Evolutionary conservation across 2,329 filamentous ascomycete genomes (phyloP).

Genomic region (Shiraia sp.): DNA sequence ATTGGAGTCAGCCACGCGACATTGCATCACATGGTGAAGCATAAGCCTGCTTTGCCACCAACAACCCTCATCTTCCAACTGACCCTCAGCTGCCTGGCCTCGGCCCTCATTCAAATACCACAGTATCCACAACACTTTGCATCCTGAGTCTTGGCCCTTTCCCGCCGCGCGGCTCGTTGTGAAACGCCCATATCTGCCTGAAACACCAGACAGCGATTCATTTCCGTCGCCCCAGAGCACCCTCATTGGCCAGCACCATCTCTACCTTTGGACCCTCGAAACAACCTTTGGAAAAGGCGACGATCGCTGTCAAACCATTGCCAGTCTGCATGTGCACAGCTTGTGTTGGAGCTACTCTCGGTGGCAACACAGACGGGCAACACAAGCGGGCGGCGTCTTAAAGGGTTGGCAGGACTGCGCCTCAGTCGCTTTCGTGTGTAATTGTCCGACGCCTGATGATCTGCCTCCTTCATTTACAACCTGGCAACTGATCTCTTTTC

Average conservation of each 20-base stretch:
- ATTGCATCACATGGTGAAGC: neutral
- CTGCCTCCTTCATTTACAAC: conserved; percentile 1
- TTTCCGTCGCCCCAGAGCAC: conserved; percentile 18
- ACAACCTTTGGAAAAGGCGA: conserved; percentile 11
- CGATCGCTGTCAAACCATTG: conserved; percentile 31
- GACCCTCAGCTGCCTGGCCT: conserved; percentile 9
- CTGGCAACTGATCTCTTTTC: neutral
- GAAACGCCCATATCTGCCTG: conserved; percentile 39
- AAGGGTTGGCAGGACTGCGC: conserved; percentile 4
- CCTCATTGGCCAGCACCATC: conserved; percentile 30
- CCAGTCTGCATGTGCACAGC: conserved; percentile 1
- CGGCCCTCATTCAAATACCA: neutral
- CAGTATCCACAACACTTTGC: conserved; percentile 1
- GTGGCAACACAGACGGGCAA: conserved; percentile 11
- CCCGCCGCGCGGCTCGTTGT: conserved; percentile 17
- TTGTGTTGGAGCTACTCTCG: neutral
- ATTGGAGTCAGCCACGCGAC: neutral
- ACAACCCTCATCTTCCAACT: neutral
- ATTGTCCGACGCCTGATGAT: conserved; percentile 5
- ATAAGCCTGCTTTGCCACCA: conserved; percentile 2
- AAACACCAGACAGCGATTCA: conserved; percentile 38
- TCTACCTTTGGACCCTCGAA: conserved; percentile 13
- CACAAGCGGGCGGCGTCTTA: conserved; percentile 17
- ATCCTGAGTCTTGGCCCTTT: conserved; percentile 7
- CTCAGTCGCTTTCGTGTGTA: conserved; percentile 1